Base-by-base conservation (phyloP, 2,329 filamentous ascomycete species). In the Chaetomium sp. region DNA sequence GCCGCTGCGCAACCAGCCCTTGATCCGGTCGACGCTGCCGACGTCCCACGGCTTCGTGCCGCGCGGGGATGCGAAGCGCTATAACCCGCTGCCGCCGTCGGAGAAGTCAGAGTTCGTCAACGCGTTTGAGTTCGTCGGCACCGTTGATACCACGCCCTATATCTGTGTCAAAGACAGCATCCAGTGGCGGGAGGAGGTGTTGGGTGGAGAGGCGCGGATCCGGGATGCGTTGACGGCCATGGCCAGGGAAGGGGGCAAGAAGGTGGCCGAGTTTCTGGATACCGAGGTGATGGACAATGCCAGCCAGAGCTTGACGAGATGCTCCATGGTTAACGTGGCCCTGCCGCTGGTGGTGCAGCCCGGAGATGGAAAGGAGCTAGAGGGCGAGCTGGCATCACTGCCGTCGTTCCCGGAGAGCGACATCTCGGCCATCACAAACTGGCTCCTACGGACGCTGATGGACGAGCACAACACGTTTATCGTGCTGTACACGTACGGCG, bases 31-130 rank as follows among this genome's bases (percentile, higher is more conserved):
- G 2, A 89, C 91, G 0, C 75, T 96, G 33, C 91, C 92, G 0
- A 97, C 92, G 0, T 92, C 89, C 47, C 91, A 93, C 75, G 90
- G 92, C 0, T 97, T 91, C 75, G 73, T 84, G 0, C 82, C 91
- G 0, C 73, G 71, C 29, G 62, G 67, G 2, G 42, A 21, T 8
- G 8, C 31, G 29, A 19, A 19, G n/a, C 16, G 65, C 9, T 71
- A 69, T 38, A 78, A 78, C 35, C 80, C 82, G n/a, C 72, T 84
- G 33, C 82, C 80, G 12, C 74, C 74, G 38, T 76, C 68, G 62
- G 54, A 65, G 6, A 88, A 89, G 71, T 83, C 83, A 9, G 73
- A 76, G 0, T 97, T 91, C 68, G 83, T 92, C 19, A 78, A 75
- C 13, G 87, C 88, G 51, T 97, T 97, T 72, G 86, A 92, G 71